Evolutionary conservation across 1,284 basidiomycete species (phyloP).

Genomic region (Wallemia hederae): DNA sequence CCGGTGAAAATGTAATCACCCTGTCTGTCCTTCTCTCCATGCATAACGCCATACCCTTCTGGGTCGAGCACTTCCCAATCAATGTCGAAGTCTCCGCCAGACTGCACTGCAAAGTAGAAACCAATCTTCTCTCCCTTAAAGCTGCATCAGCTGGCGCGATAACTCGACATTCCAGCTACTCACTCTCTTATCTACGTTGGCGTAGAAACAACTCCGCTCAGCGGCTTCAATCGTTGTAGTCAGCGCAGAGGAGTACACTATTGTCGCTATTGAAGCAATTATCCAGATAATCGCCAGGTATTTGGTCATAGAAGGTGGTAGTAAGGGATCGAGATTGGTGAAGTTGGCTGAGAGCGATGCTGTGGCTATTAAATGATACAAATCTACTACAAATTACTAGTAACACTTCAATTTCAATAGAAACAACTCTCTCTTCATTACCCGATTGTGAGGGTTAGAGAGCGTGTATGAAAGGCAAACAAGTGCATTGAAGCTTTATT

Average conservation of each 20-base stretch:
- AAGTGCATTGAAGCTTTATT: too few species aligned
- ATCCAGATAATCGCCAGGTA: background rate
- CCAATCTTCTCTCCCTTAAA: background rate
- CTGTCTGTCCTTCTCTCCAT: slow-evolving; percentile 63
- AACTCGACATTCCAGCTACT: background rate
- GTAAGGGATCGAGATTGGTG: background rate
- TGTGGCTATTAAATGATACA: too few species aligned
- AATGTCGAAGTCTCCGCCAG: background rate
- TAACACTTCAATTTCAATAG: too few species aligned
- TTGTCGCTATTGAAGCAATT: background rate
- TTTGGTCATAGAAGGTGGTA: background rate
- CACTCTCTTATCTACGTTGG: slow-evolving; percentile 75
- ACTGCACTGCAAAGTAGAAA: slow-evolving; percentile 41
- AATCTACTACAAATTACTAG: too few species aligned
- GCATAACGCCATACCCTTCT: slow-evolving; percentile 50
- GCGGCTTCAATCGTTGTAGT: slow-evolving; percentile 63
- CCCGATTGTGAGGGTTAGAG: too few species aligned
- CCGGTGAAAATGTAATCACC: slow-evolving; percentile 94
- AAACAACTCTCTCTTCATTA: too few species aligned
- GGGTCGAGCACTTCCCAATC: slow-evolving; percentile 34
- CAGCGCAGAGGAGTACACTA: slow-evolving; percentile 30
- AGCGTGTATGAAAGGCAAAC: too few species aligned
- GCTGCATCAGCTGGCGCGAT: background rate
- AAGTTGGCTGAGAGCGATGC: too few species aligned
- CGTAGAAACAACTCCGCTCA: slow-evolving; percentile 75